Evolutionary conservation across 129 eudicot genomes (phyloP).

Genomic region (Apium graveolens): DNA sequence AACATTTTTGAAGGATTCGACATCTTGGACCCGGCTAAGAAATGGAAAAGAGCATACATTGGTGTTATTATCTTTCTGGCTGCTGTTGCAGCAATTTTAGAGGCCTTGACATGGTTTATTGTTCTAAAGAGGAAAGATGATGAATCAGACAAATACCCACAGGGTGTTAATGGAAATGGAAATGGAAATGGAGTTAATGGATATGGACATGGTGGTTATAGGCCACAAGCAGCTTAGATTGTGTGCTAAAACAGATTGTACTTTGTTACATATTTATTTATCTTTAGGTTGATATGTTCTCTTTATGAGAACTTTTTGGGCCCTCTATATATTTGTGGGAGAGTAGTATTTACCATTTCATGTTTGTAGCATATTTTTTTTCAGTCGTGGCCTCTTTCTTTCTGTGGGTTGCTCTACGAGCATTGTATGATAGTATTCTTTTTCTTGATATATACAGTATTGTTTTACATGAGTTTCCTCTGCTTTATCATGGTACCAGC

Average conservation of each 20-base stretch:
- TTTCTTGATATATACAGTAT: not conserved
- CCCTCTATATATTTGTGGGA: not conserved
- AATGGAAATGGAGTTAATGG: constrained; percentile 25
- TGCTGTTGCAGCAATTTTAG: constrained; percentile 35
- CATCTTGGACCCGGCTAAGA: constrained; percentile 64
- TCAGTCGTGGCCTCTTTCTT: not conserved
- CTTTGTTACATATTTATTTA: not conserved
- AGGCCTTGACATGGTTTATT: constrained; percentile 63
- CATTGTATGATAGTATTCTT: constrained; percentile 5
- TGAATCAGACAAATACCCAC: constrained; percentile 27
- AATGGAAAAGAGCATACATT: constrained; percentile 73
- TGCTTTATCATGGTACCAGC: not conserved
- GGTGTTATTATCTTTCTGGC: constrained; percentile 51
- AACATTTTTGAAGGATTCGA: constrained; percentile 76
- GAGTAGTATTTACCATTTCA: not conserved
- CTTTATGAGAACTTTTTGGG: not conserved
- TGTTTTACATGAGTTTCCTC: not conserved
- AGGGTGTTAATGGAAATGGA: constrained; percentile 27
- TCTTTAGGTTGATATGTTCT: not conserved
- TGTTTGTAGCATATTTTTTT: not conserved
- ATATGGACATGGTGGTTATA: constrained; percentile 18
- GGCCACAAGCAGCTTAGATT: constrained; percentile 23
- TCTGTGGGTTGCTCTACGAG: not conserved
- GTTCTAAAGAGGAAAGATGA: constrained; percentile 58
- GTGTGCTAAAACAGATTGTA: constrained; percentile 4